Conservation (phyloP, 1,284 basidiomycete species). For the Meira miltonrushii region DNA sequence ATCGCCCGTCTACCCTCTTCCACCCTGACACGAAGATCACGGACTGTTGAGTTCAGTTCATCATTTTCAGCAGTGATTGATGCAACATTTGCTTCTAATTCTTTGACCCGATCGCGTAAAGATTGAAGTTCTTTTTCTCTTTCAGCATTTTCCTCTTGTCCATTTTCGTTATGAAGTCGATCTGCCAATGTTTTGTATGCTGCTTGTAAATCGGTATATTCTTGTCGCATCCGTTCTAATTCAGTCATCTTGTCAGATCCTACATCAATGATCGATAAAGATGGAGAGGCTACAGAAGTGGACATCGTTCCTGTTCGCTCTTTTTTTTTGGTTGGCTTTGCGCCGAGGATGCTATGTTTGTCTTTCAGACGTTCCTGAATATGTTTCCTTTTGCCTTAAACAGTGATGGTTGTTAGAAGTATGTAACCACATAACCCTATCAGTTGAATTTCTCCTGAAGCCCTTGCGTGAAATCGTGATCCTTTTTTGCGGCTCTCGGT, state of each 20-base stretch:
- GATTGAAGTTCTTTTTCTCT: neutral
- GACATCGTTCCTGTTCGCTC: no score
- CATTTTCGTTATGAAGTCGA: neutral
- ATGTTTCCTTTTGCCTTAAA: no score
- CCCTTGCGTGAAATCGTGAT: no score
- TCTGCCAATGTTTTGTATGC: conserved; percentile 3
- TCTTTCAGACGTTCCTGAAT: no score
- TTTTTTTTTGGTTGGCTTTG: no score
- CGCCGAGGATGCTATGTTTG: no score
- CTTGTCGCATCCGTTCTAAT: neutral
- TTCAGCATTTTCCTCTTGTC: neutral
- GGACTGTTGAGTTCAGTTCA: conserved; percentile 4
- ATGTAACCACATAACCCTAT: no score
- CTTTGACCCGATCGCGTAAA: neutral
- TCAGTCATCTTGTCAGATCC: neutral
- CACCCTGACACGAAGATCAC: conserved; percentile 6
- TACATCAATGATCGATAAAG: no score
- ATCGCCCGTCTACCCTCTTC: conserved; percentile 11
- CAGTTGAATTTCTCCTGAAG: no score
- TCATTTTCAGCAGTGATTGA: neutral
- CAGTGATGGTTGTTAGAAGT: no score
- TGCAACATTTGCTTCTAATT: neutral
- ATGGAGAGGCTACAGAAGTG: no score
- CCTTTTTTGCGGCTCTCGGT: no score
- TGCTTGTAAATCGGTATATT: conserved; percentile 4